Percentiles rank a stretch among this genome's conserved stretches.
Evolutionary conservation across 176 grass and related monocot genomes (phyloP).

Genomic region (Bothriochloa decipiens): DNA sequence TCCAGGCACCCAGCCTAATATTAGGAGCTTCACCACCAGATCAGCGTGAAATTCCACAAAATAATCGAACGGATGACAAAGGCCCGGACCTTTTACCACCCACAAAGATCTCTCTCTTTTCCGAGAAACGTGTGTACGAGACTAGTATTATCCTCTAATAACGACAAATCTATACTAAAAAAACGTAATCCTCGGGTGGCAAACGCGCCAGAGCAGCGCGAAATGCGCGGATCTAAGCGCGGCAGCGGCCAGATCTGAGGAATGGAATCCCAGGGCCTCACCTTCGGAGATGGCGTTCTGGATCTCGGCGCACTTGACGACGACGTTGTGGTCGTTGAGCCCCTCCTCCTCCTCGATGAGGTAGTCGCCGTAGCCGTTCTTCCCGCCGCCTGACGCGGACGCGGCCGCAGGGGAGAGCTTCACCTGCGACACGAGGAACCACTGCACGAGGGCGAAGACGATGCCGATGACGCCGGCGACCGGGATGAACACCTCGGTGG

Average conservation of each 20-base stretch:
- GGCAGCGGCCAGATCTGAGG: constrained; percentile 40
- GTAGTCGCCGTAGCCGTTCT: constrained; percentile 68
- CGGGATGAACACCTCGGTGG: constrained; percentile 73
- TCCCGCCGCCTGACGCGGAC: constrained; percentile 31
- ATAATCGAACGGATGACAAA: not conserved
- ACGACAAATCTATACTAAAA: not conserved
- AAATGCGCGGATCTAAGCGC: constrained; percentile 41
- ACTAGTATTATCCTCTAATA: not conserved
- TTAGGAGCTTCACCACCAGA: constrained; percentile 14
- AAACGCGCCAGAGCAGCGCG: not conserved
- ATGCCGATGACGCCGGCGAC: constrained; percentile 64
- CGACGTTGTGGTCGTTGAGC: constrained; percentile 91
- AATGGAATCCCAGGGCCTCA: constrained; percentile 14
- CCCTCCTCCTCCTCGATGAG: constrained; percentile 98
- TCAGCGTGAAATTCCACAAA: constrained; percentile 16
- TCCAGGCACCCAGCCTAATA: not conserved
- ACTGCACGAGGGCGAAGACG: constrained; percentile 76
- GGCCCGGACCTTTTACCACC: not conserved
- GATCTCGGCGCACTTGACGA: constrained; percentile 90
- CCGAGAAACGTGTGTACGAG: not conserved
- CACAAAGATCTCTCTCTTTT: not conserved
- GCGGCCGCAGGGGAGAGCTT: constrained; percentile 65
- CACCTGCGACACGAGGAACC: constrained; percentile 70
- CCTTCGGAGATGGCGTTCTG: constrained; percentile 87
- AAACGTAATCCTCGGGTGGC: not conserved